These are phyloP conservation scores for Vachellia collinsii DNA, from an alignment of 306 rosid genomes.

Conservation along the genomic window DNA sequence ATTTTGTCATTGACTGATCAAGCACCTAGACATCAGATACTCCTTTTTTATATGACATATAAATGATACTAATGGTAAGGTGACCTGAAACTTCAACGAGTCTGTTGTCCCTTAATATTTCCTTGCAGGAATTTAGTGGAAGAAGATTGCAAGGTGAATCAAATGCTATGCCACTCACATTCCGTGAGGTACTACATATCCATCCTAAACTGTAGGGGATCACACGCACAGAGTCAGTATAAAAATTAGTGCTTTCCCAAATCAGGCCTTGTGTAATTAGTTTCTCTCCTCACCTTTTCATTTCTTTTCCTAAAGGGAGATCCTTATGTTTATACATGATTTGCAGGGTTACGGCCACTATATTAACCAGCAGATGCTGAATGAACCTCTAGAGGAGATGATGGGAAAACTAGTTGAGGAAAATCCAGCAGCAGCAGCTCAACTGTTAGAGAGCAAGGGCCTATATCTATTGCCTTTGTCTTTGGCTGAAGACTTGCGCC, in stretches of 20 bases:
- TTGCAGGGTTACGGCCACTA: constrained; percentile 89
- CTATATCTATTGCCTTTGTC: constrained; percentile 66
- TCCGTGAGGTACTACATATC: constrained; percentile 71
- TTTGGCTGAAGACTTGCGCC: constrained; percentile 50
- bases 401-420: constrained; percentile 76
- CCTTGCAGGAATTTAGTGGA: constrained; percentile 71
- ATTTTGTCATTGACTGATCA: background rate
- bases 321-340: background rate
- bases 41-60: background rate
- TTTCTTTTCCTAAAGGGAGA: constrained; percentile 6
- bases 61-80: background rate
- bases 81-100: background rate
- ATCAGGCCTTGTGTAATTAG: background rate
- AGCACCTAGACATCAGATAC: background rate
- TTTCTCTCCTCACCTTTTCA: background rate
- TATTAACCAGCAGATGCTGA: constrained; percentile 56
- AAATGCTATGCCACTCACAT: constrained; percentile 61
- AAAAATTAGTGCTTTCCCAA: constrained; percentile 4
- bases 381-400: constrained; percentile 93
- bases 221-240: background rate
- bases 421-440: constrained; percentile 59
- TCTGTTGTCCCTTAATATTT: constrained; percentile 13
- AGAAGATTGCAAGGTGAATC: constrained; percentile 64
- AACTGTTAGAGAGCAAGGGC: constrained; percentile 75
- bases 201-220: constrained; percentile 8